These are phyloP conservation scores for Hymenoscyphus occultus DNA, from an alignment of 2,329 filamentous ascomycete species.

Conservation along the genomic window DNA sequence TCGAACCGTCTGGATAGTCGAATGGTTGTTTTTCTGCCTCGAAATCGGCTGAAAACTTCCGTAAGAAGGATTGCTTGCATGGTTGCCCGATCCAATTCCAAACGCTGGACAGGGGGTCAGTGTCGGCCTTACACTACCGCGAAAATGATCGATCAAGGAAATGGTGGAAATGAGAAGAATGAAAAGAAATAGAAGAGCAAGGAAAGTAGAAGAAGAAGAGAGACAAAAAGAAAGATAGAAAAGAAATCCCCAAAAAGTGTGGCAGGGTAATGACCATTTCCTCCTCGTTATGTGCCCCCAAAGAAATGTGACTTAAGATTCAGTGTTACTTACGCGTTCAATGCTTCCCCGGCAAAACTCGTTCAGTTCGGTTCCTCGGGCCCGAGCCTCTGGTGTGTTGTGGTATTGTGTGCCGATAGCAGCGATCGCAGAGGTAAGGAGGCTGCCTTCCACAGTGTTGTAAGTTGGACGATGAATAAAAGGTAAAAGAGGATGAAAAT, in stretches of 20 bases:
- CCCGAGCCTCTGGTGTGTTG: conserved; percentile 28
- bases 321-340: conserved; percentile 25
- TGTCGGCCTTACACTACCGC: background rate
- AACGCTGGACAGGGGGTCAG: conserved; percentile 20
- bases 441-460: conserved; percentile 20
- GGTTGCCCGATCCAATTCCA: conserved; percentile 28
- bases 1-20: conserved; percentile 31
- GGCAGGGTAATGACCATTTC: background rate
- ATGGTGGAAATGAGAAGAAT: background rate
- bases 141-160: background rate
- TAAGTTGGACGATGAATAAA: conserved; percentile 34
- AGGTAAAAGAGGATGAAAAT: conserved; percentile 30
- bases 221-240: background rate
- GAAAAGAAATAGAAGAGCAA: background rate
- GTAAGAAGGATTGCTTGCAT: conserved; percentile 37
- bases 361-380: conserved; percentile 31
- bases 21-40: conserved; percentile 30
- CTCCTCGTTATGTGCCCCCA: conserved; percentile 1
- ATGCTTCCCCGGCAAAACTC: conserved; percentile 31
- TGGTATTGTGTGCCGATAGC: conserved; percentile 36
- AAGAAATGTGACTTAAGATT: background rate
- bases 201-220: background rate
- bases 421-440: conserved; percentile 32
- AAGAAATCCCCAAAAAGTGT: conserved; percentile 1
- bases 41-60: conserved; percentile 34